Evolutionary conservation across 306 rosid genomes (phyloP).

Genomic region (Acacia acuminata): DNA sequence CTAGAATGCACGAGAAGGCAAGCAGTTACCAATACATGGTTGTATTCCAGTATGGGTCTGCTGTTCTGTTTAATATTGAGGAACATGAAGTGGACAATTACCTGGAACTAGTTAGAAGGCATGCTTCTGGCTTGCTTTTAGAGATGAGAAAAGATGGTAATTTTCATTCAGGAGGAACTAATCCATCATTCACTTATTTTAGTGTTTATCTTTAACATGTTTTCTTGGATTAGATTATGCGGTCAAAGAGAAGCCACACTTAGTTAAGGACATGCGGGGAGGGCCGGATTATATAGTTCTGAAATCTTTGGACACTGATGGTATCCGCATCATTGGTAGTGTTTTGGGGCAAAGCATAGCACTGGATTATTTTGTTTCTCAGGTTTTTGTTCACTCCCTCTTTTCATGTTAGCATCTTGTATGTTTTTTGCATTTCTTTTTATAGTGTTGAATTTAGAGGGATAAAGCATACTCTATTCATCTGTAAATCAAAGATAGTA

Average conservation of each 20-base stretch:
- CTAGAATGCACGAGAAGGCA: conserved; percentile 42
- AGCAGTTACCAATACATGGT: conserved; percentile 69
- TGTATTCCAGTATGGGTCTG: conserved; percentile 90
- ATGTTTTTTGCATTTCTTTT: not conserved
- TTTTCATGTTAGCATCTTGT: not conserved
- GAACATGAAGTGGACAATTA: conserved; percentile 83
- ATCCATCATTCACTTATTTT: conserved; percentile 20
- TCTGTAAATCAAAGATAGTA: too few species aligned
- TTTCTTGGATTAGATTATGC: conserved; percentile 69
- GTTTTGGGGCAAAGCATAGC: conserved; percentile 99
- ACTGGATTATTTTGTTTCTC: conserved; percentile 96
- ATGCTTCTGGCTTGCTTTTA: conserved; percentile 84
- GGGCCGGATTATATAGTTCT: conserved; percentile 91
- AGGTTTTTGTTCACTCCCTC: conserved; percentile 41
- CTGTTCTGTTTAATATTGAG: conserved; percentile 87
- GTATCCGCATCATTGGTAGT: conserved; percentile 90
- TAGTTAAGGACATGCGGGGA: conserved; percentile 84
- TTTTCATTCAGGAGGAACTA: conserved; percentile 21
- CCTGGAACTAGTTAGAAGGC: conserved; percentile 69
- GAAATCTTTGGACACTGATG: conserved; percentile 79
- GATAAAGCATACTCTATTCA: too few species aligned
- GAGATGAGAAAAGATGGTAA: conserved; percentile 94
- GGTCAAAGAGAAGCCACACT: conserved; percentile 77
- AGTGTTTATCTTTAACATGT: conserved; percentile 10
- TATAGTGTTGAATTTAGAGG: not conserved